These are phyloP conservation scores for Achlya hypogyna DNA, from an alignment of 352 stramenopile genomes.

Conservation along the genomic window DNA sequence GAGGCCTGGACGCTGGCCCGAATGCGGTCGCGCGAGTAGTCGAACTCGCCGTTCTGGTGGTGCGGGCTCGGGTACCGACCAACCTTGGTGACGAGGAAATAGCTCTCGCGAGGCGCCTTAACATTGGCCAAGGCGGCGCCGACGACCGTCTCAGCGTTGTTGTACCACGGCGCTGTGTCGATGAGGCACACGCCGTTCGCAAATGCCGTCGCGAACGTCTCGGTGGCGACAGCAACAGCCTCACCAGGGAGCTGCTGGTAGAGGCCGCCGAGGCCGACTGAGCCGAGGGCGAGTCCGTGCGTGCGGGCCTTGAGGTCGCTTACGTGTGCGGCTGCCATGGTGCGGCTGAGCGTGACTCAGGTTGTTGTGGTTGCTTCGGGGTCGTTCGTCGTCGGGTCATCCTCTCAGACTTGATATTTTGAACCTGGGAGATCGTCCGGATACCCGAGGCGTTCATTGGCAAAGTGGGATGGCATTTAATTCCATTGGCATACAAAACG, in stretches of 20 bases:
- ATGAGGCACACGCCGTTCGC: conserved; percentile 27
- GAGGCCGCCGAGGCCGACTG: conserved; percentile 16
- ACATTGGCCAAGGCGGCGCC: conserved; percentile 51
- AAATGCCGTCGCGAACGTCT: conserved; percentile 17
- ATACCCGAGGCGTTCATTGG: background rate
- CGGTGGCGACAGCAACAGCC: conserved; percentile 4
- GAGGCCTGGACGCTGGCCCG: conserved; percentile 43
- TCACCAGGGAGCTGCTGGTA: conserved; percentile 17
- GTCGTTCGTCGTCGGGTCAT: background rate
- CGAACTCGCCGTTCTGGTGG: conserved; percentile 42
- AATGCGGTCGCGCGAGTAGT: conserved; percentile 62
- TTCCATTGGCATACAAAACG: background rate
- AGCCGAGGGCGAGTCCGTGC: conserved; percentile 9
- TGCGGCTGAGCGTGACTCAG: background rate
- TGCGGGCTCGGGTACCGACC: conserved; percentile 42
- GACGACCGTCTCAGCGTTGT: conserved; percentile 62
- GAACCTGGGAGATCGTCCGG: background rate
- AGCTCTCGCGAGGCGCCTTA: conserved; percentile 21
- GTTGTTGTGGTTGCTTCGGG: background rate
- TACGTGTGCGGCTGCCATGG: background rate
- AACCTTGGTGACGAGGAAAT: conserved; percentile 72
- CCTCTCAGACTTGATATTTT: background rate
- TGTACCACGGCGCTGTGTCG: conserved; percentile 78
- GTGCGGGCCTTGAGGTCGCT: background rate
- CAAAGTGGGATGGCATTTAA: background rate